Evolutionary conservation across 2,329 filamentous ascomycete species (phyloP).

Genomic region (Hypoxylon sp.): DNA sequence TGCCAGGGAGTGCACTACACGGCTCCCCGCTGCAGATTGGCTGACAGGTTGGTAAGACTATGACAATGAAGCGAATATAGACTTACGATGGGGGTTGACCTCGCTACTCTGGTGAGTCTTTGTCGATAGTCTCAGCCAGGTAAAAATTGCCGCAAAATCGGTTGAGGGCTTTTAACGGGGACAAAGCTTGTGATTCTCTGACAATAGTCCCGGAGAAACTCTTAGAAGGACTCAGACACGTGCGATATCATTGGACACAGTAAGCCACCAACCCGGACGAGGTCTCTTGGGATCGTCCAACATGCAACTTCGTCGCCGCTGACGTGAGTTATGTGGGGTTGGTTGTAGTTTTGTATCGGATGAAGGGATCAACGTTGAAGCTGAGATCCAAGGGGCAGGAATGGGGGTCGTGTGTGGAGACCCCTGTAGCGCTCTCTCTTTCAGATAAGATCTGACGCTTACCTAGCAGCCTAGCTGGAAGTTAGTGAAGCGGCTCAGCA

Average conservation of each 20-base stretch:
- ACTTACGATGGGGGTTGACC: conserved; percentile 28
- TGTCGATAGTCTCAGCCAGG: conserved; percentile 11
- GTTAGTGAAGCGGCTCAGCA: conserved; percentile 11
- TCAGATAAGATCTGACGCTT: conserved; percentile 19
- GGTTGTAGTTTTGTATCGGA: conserved; percentile 32
- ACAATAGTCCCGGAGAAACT: conserved; percentile 6
- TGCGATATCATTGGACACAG: conserved; percentile 32
- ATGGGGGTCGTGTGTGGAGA: conserved; percentile 16
- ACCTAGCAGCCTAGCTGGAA: neutral
- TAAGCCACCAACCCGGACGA: conserved; percentile 29
- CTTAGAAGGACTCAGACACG: neutral
- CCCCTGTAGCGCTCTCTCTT: conserved; percentile 17
- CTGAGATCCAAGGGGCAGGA: conserved; percentile 20
- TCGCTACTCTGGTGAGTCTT: conserved; percentile 11
- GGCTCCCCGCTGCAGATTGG: conserved; percentile 3
- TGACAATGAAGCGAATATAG: conserved; percentile 11
- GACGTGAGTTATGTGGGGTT: conserved; percentile 41
- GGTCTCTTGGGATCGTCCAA: conserved; percentile 1
- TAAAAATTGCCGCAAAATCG: conserved; percentile 39
- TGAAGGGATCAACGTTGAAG: conserved; percentile 36
- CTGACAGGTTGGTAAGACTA: neutral
- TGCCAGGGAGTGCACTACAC: conserved; percentile 16
- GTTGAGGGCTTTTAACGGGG: conserved; percentile 37
- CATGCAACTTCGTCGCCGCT: conserved; percentile 27
- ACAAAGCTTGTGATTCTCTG: conserved; percentile 30